Base-by-base conservation (phyloP, 306 rosid genomes). In the Vigna radiata region DNA sequence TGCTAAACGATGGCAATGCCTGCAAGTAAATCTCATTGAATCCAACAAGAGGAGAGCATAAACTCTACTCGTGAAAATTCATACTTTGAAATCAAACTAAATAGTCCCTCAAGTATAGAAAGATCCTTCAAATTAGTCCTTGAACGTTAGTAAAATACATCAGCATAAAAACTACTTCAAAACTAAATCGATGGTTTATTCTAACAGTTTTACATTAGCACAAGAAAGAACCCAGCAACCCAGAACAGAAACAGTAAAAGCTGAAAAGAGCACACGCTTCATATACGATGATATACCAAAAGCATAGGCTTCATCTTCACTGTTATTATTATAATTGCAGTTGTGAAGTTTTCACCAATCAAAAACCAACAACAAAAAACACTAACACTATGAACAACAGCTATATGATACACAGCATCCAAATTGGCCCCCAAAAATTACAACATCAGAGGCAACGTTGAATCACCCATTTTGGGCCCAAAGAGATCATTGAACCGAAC, bases 351-450 rank as follows among this genome's bases (percentile, higher is more conserved):
- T 60, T 50, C 79, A 64, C 21, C 56, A 72, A 46, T 53, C 61
- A 67, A 46, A 49, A 76, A 37, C 61, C 72, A 59, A 54, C 78
- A 70, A 58, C 62, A 73, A 43, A 25, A 17, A 16, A 65, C 82
- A 75, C 36, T 77, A 72, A 77, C 48, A 71, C 70, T 82, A 77
- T 77, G 79, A 77, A 77, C 88, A 74, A 63, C 77, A 78, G 21
- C 44, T 59, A 29, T 43, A 69, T 52, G 79, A 78, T 74, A 81
- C 76, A 85, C 8, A 52, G 65, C 23, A 65, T 70, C 77, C 74
- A 77, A 71, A 82, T 69, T 65, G 60, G 39, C 56, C 43, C 79
- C 77, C 25, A 74, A 47, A 61, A 54, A 68, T 72, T 53, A 80
- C 84, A 83, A 68, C 21, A 68, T 74, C 66, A 74, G 66, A 81